A percentile compares a stretch with the other conserved stretches of the same genome.
Conservation (phyloP, 2,329 filamentous ascomycete species). For the Arachnomyces sp. region DNA sequence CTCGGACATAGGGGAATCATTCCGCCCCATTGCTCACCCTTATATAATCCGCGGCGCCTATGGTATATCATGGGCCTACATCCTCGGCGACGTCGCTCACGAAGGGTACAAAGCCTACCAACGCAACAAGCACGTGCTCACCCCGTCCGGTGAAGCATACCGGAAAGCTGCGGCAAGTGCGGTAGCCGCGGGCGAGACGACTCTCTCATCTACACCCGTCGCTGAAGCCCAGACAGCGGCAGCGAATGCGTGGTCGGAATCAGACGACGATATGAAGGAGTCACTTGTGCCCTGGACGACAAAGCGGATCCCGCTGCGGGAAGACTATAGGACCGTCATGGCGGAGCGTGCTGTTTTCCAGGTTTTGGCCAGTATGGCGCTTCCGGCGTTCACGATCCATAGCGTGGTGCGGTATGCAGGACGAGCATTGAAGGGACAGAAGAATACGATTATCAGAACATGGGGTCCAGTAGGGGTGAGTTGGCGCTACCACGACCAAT, state of each 20-base stretch:
- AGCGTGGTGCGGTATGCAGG: slow-evolving; percentile 87
- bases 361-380: slow-evolving; percentile 80
- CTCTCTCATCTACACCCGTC: background rate
- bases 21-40: slow-evolving; percentile 85
- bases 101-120: slow-evolving; percentile 95
- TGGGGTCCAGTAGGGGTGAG: slow-evolving; percentile 88
- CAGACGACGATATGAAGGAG: slow-evolving; percentile 13
- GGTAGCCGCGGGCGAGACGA: background rate
- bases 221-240: background rate
- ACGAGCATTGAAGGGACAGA: slow-evolving; percentile 70
- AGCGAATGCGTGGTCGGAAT: slow-evolving; percentile 16
- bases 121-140: slow-evolving; percentile 68
- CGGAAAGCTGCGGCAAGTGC: slow-evolving; percentile 25
- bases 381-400: slow-evolving; percentile 91
- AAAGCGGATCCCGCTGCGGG: slow-evolving; percentile 59
- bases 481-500: slow-evolving; percentile 10
- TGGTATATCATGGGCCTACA: slow-evolving; percentile 84
- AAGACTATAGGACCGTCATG: slow-evolving; percentile 89
- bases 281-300: slow-evolving; percentile 31
- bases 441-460: slow-evolving; percentile 67
- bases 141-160: slow-evolving; percentile 54
- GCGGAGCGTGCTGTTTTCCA: slow-evolving; percentile 87
- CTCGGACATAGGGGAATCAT: slow-evolving; percentile 91
- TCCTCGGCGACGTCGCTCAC: slow-evolving; percentile 80
- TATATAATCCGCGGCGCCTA: slow-evolving; percentile 75